Conservation (phyloP, 1,139 yeast genomes). For the Pichia sp. region DNA sequence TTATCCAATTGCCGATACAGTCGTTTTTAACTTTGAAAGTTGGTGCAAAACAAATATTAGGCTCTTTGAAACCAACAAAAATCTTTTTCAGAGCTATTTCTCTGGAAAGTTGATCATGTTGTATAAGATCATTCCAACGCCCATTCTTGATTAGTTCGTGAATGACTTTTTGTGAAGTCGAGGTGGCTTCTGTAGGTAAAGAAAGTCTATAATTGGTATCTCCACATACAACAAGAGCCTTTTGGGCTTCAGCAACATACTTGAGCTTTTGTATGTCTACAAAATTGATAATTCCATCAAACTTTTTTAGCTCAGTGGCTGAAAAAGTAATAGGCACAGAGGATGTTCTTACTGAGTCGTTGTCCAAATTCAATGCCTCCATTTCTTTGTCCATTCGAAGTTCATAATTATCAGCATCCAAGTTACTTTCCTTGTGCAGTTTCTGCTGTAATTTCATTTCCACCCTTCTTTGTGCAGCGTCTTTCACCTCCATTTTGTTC, state of each 20-base stretch:
- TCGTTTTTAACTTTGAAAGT: conserved; percentile 62
- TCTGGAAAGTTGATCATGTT: conserved; percentile 53
- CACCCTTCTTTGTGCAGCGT: conserved; percentile 9
- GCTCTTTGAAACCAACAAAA: conserved; percentile 62
- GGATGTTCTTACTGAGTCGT: conserved; percentile 10
- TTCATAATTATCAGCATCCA: neutral
- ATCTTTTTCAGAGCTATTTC: conserved; percentile 53
- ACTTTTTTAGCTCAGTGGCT: conserved; percentile 39
- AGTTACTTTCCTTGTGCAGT: neutral
- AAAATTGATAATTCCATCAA: conserved; percentile 31
- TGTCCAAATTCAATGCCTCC: neutral
- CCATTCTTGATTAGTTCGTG: conserved; percentile 11
- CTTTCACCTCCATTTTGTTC: neutral
- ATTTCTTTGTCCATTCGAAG: conserved; percentile 4
- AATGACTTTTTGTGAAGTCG: conserved; percentile 8
- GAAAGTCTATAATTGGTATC: conserved; percentile 65
- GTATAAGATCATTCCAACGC: conserved; percentile 43
- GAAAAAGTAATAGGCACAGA: conserved; percentile 10
- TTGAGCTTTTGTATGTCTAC: conserved; percentile 15
- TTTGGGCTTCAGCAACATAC: conserved; percentile 12
- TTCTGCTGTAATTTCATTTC: conserved; percentile 9
- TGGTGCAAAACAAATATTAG: conserved; percentile 62
- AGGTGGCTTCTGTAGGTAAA: conserved; percentile 22
- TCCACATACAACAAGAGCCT: conserved; percentile 52
- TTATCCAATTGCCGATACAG: conserved; percentile 11